A percentile compares a stretch with the other conserved stretches of the same genome.
phyloP scores from a whole-genome alignment of 345 rosid genomes.

The Rhodamnia rubescens region DNA sequence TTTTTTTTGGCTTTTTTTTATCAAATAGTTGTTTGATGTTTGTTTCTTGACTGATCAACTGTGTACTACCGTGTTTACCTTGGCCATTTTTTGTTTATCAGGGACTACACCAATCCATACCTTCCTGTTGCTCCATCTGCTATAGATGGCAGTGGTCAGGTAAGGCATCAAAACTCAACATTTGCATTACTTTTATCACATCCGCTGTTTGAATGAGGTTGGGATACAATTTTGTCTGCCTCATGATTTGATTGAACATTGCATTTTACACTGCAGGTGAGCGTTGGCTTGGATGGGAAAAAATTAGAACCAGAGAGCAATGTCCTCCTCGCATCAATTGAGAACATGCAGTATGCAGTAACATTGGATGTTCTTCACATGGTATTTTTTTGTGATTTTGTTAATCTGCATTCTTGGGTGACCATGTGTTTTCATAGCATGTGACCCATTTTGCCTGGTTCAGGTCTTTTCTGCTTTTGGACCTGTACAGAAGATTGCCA shows the following conservation, averaged over 20 bases:
- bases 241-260: neutral
- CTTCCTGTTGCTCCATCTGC: conserved; percentile 99
- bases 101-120: conserved; percentile 94
- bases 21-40: neutral
- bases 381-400: conserved; percentile 29
- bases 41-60: neutral
- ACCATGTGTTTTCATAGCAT: neutral
- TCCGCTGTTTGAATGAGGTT: neutral
- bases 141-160: conserved; percentile 83
- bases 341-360: conserved; percentile 99
- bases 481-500: conserved; percentile 91
- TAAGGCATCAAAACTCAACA: conserved; percentile 3
- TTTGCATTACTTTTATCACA: neutral
- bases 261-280: conserved; percentile 30
- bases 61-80: neutral
- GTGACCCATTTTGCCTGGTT: neutral
- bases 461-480: conserved; percentile 95
- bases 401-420: neutral
- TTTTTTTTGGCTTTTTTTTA: neutral
- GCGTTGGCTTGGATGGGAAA: conserved; percentile 80
- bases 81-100: conserved; percentile 13
- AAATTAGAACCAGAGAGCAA: conserved; percentile 97
- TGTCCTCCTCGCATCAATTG: conserved; percentile 97
- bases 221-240: neutral
- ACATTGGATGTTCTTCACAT: conserved; percentile 89